These are phyloP conservation scores for Pyrenophora tritici-repentis DNA, from an alignment of 2,329 filamentous ascomycete species.

Conservation along the genomic window DNA sequence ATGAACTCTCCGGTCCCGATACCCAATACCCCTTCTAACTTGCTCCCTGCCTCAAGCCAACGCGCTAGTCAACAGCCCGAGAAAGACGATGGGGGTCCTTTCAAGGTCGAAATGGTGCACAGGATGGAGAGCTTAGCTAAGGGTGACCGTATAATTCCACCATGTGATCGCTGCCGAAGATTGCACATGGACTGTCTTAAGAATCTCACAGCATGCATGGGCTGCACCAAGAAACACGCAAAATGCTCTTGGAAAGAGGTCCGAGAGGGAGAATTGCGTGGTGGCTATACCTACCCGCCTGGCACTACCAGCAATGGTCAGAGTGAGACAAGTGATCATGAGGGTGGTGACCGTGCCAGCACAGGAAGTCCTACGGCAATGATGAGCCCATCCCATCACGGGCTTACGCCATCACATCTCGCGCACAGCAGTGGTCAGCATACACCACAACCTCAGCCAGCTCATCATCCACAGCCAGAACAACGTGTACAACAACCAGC, in stretches of 20 bases:
- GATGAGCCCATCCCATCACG: constrained; percentile 32
- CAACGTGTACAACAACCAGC: constrained; percentile 3
- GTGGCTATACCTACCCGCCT: constrained; percentile 29
- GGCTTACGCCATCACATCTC: constrained; percentile 26
- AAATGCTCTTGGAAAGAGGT: constrained; percentile 86
- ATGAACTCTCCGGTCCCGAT: constrained; percentile 58
- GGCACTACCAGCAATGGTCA: constrained; percentile 34
- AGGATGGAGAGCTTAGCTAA: constrained; percentile 76
- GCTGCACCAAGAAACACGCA: constrained; percentile 88
- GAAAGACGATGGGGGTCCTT: constrained; percentile 63
- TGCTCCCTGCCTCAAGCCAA: constrained; percentile 55
- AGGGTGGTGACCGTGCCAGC: constrained; percentile 35
- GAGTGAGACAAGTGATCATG: constrained; percentile 41
- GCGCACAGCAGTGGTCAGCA: constrained; percentile 21
- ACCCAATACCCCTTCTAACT: constrained; percentile 58
- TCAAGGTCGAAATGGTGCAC: constrained; percentile 69
- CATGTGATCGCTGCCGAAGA: constrained; percentile 81
- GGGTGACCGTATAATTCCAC: constrained; percentile 76
- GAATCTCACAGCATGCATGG: constrained; percentile 82
- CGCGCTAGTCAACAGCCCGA: constrained; percentile 49
- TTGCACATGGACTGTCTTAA: constrained; percentile 83
- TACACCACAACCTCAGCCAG: constrained; percentile 18
- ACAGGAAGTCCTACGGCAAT: constrained; percentile 37
- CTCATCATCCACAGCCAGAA: constrained; percentile 8
- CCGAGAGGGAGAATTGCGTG: constrained; percentile 68